phyloP scores from a whole-genome alignment of 306 rosid species.

The Trichosanthes truncata region DNA sequence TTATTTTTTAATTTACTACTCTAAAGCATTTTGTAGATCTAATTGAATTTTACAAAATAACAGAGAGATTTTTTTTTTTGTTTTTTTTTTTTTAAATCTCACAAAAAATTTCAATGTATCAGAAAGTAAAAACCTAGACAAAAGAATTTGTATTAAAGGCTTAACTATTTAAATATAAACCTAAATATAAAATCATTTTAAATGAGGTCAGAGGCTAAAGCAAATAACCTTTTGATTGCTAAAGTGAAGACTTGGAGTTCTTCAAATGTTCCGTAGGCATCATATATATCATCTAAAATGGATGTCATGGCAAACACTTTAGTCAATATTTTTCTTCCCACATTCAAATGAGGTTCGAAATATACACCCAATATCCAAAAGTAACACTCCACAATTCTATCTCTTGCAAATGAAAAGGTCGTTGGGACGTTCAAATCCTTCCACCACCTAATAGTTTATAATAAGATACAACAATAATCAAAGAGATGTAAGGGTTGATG shows the following conservation, averaged over 20 bases:
- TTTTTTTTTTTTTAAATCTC: too few species aligned
- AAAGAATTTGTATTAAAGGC: too few species aligned
- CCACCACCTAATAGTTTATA: slow-evolving; percentile 32
- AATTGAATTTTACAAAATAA: too few species aligned
- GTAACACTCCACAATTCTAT: slow-evolving; percentile 38
- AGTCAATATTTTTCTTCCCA: slow-evolving; percentile 16
- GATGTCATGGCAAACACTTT: slow-evolving; percentile 10
- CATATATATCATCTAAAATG: slow-evolving; percentile 36
- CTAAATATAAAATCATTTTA: background rate
- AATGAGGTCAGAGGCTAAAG: background rate
- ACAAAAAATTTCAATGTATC: too few species aligned
- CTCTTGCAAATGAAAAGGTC: slow-evolving; percentile 26
- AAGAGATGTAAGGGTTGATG: too few species aligned
- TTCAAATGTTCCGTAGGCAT: slow-evolving; percentile 36
- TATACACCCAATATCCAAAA: slow-evolving; percentile 29
- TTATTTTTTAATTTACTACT: too few species aligned
- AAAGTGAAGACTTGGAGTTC: slow-evolving; percentile 30
- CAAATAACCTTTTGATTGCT: slow-evolving; percentile 27
- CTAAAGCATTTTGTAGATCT: too few species aligned
- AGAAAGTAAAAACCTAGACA: too few species aligned
- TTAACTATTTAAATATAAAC: too few species aligned
- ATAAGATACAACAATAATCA: too few species aligned
- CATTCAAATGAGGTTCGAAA: slow-evolving; percentile 19
- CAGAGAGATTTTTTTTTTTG: too few species aligned
- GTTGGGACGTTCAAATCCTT: slow-evolving; percentile 18